These are phyloP conservation scores for Hortiboletus campestris DNA, from an alignment of 768 basidiomycete genomes.

Conservation along the genomic window DNA sequence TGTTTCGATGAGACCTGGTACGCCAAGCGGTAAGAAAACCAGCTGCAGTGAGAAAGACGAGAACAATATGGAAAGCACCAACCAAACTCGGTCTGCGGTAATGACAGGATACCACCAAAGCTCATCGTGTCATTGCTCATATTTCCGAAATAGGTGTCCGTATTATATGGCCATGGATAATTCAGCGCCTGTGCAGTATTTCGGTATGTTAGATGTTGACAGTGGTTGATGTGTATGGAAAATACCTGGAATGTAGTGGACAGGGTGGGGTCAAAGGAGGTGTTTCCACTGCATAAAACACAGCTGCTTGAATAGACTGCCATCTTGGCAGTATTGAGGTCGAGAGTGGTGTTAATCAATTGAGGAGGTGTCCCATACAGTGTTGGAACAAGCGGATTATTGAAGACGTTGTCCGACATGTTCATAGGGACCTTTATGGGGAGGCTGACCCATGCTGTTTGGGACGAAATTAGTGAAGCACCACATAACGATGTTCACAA, in stretches of 20 bases:
- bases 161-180: slow-evolving; percentile 14
- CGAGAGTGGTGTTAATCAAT: slow-evolving; percentile 15
- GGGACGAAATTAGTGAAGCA: neutral
- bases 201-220: neutral
- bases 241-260: slow-evolving; percentile 17
- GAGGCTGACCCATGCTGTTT: slow-evolving; percentile 18
- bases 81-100: slow-evolving; percentile 17
- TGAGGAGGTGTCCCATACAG: slow-evolving; percentile 18
- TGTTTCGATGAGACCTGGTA: slow-evolving; percentile 15
- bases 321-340: slow-evolving; percentile 16
- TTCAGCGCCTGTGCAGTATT: slow-evolving; percentile 3
- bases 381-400: slow-evolving; percentile 16
- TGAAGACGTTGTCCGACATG: slow-evolving; percentile 14
- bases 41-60: neutral
- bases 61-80: neutral
- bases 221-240: neutral
- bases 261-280: slow-evolving; percentile 10
- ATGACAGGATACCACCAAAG: slow-evolving; percentile 14
- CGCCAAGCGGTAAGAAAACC: neutral
- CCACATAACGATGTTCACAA: neutral
- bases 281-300: slow-evolving; percentile 21
- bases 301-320: slow-evolving; percentile 22
- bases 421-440: slow-evolving; percentile 12
- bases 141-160: slow-evolving; percentile 8
- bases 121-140: slow-evolving; percentile 14